Evolutionary conservation across 176 grass and related monocot genomes (phyloP), one percentile per base, ranked within the genome.

Genomic region (Metroxylon sagu): DNA sequence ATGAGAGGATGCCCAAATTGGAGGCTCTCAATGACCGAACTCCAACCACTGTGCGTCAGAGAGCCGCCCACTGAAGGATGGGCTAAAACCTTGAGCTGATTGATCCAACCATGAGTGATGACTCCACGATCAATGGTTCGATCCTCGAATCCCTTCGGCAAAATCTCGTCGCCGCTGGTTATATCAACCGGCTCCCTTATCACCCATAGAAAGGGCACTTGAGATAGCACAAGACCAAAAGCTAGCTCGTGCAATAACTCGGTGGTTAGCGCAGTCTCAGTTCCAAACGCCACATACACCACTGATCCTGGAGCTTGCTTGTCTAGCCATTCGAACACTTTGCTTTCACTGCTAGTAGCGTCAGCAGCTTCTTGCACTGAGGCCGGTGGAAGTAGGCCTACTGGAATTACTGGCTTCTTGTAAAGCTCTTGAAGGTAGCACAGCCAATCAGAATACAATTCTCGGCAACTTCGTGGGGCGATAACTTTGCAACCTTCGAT

Each of bases 181-280:
- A 19, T 5, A 12, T 52, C 58, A 5, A 1, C 16, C 6, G 70
- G 78, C 0, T 5, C 50, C 18, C 79, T 29, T 1, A 82, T 60
- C 26, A 56, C 84, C 84, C 84, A 87, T 3, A 87, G 66, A 52
- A 87, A 82, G 0, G 70, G 70, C 23, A 16, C 61, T 14, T 19
- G 55, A 7, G 75, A 49, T 18, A 39, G 58, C 19, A 79, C 84
- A 15, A 83, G 66, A 2, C 84, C 84, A 0, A 59, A 18, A 3
- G 66, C 79, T 0, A 87, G 67, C 64, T 82, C 79, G 0, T 21
- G 57, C 1, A 68, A 3, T 17, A 50, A 52, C 6, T 19, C 60
- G 1, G 56, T 16, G 16, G 30, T 61, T 31, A 71, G 12, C 4
- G 70, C 62, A 2, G 81, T 76, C 66, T 87, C 74, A 14, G 62